Evolutionary conservation across 768 basidiomycete genomes (phyloP), one percentile per base, ranked within the genome.

Genomic region (Kwoniella dejecticola): DNA sequence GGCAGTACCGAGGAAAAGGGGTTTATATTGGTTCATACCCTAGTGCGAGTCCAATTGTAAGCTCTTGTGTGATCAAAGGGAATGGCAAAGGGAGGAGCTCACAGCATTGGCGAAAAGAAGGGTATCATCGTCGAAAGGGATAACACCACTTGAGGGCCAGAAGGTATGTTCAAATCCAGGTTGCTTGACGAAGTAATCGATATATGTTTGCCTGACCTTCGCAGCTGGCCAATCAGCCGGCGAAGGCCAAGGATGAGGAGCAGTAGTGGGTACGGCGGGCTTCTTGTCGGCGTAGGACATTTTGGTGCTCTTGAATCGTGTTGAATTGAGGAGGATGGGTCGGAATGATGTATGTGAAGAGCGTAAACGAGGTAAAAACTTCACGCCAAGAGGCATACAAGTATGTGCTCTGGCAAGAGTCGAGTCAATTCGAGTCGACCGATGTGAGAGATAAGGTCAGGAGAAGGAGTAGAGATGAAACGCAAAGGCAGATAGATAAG

Each of bases 21-120:
- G 82, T 82, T 99, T 98, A 83, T 90, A 98, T 89, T 98, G 79
- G 52, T 80, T 81, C 80, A 81, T 82, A 44, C 77, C 77, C 77
- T 78, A 49, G n/a, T 31, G 26, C 29, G 29, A 5, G 11, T 42
- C 12, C 10, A 29, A 7, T 7, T 29, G 13, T 53, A 38, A 63
- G 58, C 44, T 26, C n/a, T n/a, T 17, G 15, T 15, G 13, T 17
- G 31, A 24, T 44, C 44, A 10, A 57, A 10, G 17, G 13, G 7
- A 21, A 13, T 10, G 26, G 7, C 8, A 50, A 36, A n/a, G 47
- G 41, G 8, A 19, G 24, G 1, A 19, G 68, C 77, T 95, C 62
- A 96, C 96, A 66, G 95, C 95, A 83, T 99, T 99, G 60, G 93
- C 92, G 72, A 99, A 99, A 57, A 98, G 86, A 36, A 99, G 83